Evolutionary conservation across 768 basidiomycete species (phyloP), one percentile per base, ranked within the genome.

Genomic region (Tricholoma sp.): DNA sequence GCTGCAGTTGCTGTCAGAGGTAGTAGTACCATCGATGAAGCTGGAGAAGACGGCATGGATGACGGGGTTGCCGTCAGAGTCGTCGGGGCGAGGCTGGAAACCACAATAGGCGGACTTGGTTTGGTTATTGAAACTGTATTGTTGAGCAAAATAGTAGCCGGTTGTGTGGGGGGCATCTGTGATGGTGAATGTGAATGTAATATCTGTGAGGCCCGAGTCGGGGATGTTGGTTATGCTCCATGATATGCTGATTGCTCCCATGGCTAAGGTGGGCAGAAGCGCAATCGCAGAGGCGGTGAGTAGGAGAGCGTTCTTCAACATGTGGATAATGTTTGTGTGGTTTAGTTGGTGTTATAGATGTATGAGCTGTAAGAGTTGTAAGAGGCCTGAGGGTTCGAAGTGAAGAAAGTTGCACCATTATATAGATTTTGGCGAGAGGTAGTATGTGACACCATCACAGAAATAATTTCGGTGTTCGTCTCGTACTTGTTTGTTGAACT

Each of bases 101-200:
- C 50, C 50, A 11, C 19, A 22, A 14, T 50, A 50, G 50, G 19
- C 50, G 8, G 19, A 18, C 19, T 50, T 22, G 27, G 24, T 1
- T 50, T 50, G 50, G 50, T 27, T 27, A n/a, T 50, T 50, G 50
- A 50, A 50, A 32, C 32, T 19, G 50, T 31, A 50, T 31, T 50
- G 50, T 22, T 50, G 50, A 22, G 16, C 29, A 27, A 50, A 31
- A 29, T 29, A 29, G 24, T 29, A 31, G 50, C 50, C 50, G 27
- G 50, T 29, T 50, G 14, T 50, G 27, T 31, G 50, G 27, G 50
- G 50, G 16, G 50, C 16, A 2, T 50, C 14, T n/a, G 50, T 18
- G 24, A 50, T 27, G 12, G 50, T 31, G 50, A 50, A 50, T n/a
- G 50, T 24, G 50, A 50, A 50, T 9, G 50, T 50, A 18, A 50